Evolutionary conservation across 129 eudicot genomes (phyloP), one percentile per base, ranked within the genome.

Genomic region (sunflower (Helianthus annuus)): DNA sequence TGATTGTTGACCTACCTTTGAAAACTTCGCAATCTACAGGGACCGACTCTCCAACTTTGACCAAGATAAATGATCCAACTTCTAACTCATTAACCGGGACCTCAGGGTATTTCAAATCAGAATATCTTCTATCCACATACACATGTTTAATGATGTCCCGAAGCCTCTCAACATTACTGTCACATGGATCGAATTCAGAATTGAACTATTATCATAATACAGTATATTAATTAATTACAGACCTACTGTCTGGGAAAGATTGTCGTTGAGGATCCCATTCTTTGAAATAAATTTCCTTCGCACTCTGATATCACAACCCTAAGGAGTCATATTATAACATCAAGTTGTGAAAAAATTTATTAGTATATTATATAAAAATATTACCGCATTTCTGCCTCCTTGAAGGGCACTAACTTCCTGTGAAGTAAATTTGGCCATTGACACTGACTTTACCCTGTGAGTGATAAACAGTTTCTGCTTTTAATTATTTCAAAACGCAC

Each of bases 31-130:
- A 90, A 76, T 94, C 99, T 71, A 94, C 99, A 40, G 99, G 99
- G 65, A 94, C 99, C 12, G 97, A 94, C 99, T 94, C 99, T 72
- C 99, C 99, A 79, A 97, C 99, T 90, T 86, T 85, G 80, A 94
- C 99, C 91, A 94, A 86, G 75, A 94, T 85, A 81, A 73, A 88
- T 13, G 99, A 88, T 65, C 99, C 99, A 61, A 94, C 96, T 85
- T 78, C 82, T 76, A 94, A 49, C 61, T 90, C 92, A 71, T 79
- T 88, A 73, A 94, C 97, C 3, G 99, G 97, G 66, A 88, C 88
- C 70, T 88, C 88, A 40, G 75, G 83, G 83, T 94, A 90, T 36
- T 74, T 65, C 80, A 94, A 76, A 77, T 88, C 97, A 53, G 84
- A 76, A 68, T 80, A 90, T 94, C 89, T 88, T 76, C 92, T 90